phyloP scores from a whole-genome alignment of 2,329 filamentous ascomycete species.

The Fusarium armeniacum region DNA sequence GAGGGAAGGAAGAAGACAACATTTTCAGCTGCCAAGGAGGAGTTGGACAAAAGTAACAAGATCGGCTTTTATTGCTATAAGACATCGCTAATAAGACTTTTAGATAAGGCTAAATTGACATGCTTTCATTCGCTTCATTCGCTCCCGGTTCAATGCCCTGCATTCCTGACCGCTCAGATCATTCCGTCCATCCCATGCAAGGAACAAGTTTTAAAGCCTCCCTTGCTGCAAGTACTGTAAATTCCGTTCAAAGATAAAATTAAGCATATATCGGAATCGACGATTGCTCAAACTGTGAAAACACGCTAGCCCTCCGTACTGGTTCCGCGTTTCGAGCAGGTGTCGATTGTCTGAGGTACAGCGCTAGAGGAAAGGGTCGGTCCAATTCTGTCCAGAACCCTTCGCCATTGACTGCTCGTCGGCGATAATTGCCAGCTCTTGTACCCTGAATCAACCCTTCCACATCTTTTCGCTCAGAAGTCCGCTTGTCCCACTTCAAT shows the following conservation, averaged over 20 bases:
- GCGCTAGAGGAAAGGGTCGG: conserved; percentile 43
- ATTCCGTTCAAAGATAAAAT: neutral
- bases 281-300: conserved; percentile 13
- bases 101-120: conserved; percentile 12
- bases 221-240: conserved; percentile 1
- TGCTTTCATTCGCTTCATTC: neutral
- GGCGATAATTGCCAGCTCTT: conserved; percentile 32
- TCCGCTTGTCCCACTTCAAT: conserved; percentile 48
- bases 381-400: conserved; percentile 44
- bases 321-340: conserved; percentile 1
- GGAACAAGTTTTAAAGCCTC: neutral
- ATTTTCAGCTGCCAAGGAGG: neutral
- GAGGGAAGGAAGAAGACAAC: neutral
- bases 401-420: conserved; percentile 40
- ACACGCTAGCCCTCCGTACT: neutral
- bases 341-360: conserved; percentile 43
- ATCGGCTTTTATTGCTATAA: conserved; percentile 1
- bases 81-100: conserved; percentile 21
- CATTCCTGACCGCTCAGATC: conserved; percentile 1
- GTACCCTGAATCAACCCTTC: conserved; percentile 40
- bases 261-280: conserved; percentile 32
- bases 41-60: neutral
- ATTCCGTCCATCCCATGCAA: conserved; percentile 9
- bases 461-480: conserved; percentile 42
- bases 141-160: conserved; percentile 3